Evolutionary conservation across 2,329 filamentous ascomycete species (phyloP), one percentile per base, ranked within the genome.

Genomic region (Fusarium udum): DNA sequence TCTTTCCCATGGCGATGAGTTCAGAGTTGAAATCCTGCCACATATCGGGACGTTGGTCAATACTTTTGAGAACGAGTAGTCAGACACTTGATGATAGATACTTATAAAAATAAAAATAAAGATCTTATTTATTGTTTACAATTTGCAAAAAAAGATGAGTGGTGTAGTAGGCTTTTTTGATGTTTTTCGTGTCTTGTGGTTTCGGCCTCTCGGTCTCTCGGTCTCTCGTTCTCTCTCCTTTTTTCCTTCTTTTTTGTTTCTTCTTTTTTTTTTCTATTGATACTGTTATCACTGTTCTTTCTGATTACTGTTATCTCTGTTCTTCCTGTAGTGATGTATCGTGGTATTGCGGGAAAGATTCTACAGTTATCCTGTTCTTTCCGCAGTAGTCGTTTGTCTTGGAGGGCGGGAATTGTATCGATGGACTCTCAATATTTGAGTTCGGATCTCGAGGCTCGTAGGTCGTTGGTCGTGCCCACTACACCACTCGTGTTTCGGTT

Each of bases 31-130:
- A 77, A 82, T 86, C 31, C 69, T 80, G 37, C 80, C 80, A 36
- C 79, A 84, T 67, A 82, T 85, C n/a, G 84, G 84, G 9, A 86
- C 82, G 7, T 70, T 86, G 51, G 73, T 81, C 52, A 85, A 82
- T 20, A 26, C 24, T 1, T 75, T 75, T 20, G 32, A 73, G 63
- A 73, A 74, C 13, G 74, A 74, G 7, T 39, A 61, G 12, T 3
- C 7, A 7, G 6, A 14, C 3, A 34, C 6, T 32, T 2, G 1
- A 2, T 14, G 1, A 34, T 20, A 51, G 8, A 51, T 4, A 14
- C 3, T 34, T 6, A 24, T 2, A 20, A 3, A 18, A 2, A 34
- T 8, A 20, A 5, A 18, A 2, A 34, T 8, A 20, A 5, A 14
- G 2, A 24, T 11, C 4, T 20, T 5, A 14, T 11, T 11, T 34